phyloP scores from a whole-genome alignment of 169 alveolate species.

The Sarcocystis neurona region DNA sequence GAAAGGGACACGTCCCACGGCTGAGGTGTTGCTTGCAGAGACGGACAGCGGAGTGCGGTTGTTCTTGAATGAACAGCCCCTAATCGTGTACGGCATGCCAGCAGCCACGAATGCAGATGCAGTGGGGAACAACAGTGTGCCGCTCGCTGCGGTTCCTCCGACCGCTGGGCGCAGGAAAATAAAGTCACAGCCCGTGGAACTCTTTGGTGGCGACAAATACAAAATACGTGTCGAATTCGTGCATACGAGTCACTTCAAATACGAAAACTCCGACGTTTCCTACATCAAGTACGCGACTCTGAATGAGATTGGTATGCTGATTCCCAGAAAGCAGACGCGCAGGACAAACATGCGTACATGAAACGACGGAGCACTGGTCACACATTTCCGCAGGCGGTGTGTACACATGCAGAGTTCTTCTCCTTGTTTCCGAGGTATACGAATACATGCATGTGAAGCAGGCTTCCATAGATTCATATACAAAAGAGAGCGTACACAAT shows the following conservation, averaged over 20 bases:
- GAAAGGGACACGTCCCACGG: neutral
- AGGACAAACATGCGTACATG: too few relatives aligned
- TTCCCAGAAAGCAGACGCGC: too few relatives aligned
- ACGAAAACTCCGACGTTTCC: conserved; percentile 72
- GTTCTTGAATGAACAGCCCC: conserved; percentile 69
- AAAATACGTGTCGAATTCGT: conserved; percentile 79
- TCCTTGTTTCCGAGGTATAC: neutral
- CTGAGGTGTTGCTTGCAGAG: conserved; percentile 35
- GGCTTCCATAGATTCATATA: too few relatives aligned
- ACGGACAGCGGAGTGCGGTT: conserved; percentile 75
- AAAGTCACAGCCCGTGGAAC: conserved; percentile 79
- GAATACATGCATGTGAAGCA: too few relatives aligned
- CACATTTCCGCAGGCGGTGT: neutral
- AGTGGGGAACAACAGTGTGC: conserved; percentile 62
- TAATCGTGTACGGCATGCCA: conserved; percentile 73
- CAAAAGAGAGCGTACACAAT: too few relatives aligned
- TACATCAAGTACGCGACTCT: conserved; percentile 59
- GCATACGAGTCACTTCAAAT: conserved; percentile 82
- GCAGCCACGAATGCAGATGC: conserved; percentile 69
- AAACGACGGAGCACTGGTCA: too few relatives aligned
- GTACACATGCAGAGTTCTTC: neutral
- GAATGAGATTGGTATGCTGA: too few relatives aligned
- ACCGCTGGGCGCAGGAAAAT: conserved; percentile 64
- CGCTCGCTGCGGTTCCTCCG: conserved; percentile 69
- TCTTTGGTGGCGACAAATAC: conserved; percentile 84